These are phyloP conservation scores for Teratosphaeria nubilosa DNA, from an alignment of 2,329 filamentous ascomycete species.

Conservation along the genomic window DNA sequence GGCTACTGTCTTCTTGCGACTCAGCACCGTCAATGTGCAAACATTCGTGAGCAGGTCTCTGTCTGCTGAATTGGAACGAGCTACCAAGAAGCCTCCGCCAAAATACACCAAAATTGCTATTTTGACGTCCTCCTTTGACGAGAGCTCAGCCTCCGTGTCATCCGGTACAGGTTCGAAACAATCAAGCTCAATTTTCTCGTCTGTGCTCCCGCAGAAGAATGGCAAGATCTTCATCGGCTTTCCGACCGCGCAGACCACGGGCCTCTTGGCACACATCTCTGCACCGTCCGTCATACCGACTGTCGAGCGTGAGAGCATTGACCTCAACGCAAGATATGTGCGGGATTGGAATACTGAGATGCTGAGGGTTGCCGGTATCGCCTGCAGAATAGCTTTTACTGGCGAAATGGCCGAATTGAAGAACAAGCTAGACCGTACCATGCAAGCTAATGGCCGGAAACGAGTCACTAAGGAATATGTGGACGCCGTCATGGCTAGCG, in stretches of 20 bases:
- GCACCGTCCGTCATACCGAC: slow-evolving; percentile 95
- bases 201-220: slow-evolving; percentile 78
- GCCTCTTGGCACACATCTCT: slow-evolving; percentile 85
- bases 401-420: slow-evolving; percentile 76
- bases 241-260: slow-evolving; percentile 93
- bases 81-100: slow-evolving; percentile 93
- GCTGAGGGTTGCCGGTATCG: slow-evolving; percentile 79
- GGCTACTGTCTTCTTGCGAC: slow-evolving; percentile 77
- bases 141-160: slow-evolving; percentile 56
- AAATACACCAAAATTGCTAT: slow-evolving; percentile 79
- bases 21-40: slow-evolving; percentile 72
- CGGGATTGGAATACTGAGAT: slow-evolving; percentile 94
- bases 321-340: slow-evolving; percentile 90
- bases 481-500: slow-evolving; percentile 60
- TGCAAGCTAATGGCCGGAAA: slow-evolving; percentile 20
- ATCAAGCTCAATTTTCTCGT: slow-evolving; percentile 71
- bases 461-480: slow-evolving; percentile 55
- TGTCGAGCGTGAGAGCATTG: slow-evolving; percentile 92
- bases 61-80: slow-evolving; percentile 78
- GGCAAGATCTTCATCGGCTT: slow-evolving; percentile 96
- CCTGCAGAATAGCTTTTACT: slow-evolving; percentile 76
- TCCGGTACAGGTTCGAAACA: slow-evolving; percentile 44
- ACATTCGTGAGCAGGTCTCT: slow-evolving; percentile 66
- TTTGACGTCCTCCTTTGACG: slow-evolving; percentile 83
- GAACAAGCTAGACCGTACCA: slow-evolving; percentile 34